These are phyloP conservation scores for Xylaria curta DNA, from an alignment of 495 filamentous ascomycete species.

Conservation along the genomic window DNA sequence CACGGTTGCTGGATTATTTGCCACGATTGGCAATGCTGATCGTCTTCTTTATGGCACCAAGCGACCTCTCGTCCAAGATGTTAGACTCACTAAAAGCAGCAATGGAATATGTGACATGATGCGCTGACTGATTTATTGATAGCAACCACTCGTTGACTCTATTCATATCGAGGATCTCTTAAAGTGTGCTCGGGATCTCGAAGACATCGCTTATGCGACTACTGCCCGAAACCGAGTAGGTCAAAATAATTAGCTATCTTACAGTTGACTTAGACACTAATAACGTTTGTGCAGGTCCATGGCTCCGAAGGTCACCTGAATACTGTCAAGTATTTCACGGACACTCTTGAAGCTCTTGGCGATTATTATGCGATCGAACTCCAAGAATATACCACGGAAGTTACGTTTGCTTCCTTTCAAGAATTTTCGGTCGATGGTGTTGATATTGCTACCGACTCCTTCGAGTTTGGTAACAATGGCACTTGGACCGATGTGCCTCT, in stretches of 20 bases:
- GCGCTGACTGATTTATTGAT: not conserved
- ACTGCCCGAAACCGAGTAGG: slow-evolving; percentile 37
- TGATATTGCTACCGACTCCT: slow-evolving; percentile 33
- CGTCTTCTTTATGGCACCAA: slow-evolving; percentile 26
- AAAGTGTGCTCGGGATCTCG: slow-evolving; percentile 52
- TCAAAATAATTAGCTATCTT: not conserved
- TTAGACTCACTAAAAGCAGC: slow-evolving; percentile 14
- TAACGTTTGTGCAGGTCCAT: slow-evolving; percentile 60
- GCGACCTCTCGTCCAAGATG: slow-evolving; percentile 34
- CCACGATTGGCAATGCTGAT: slow-evolving; percentile 29
- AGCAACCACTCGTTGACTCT: slow-evolving; percentile 35
- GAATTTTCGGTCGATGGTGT: slow-evolving; percentile 43
- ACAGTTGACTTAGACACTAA: not conserved
- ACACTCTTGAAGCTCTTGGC: slow-evolving; percentile 48
- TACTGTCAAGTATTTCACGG: slow-evolving; percentile 68
- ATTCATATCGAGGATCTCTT: slow-evolving; percentile 44
- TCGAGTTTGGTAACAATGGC: slow-evolving; percentile 54
- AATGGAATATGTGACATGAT: slow-evolving; percentile 3
- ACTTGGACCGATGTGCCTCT: slow-evolving; percentile 51
- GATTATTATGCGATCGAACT: slow-evolving; percentile 67
- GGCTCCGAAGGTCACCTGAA: slow-evolving; percentile 66
- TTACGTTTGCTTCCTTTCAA: slow-evolving; percentile 42
- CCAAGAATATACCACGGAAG: slow-evolving; percentile 60
- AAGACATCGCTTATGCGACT: slow-evolving; percentile 47
- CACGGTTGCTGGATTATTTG: slow-evolving; percentile 30